Percentiles rank a stretch among this genome's conserved stretches.
Conservation (phyloP, 306 rosid species). For the Biancaea sappan region DNA sequence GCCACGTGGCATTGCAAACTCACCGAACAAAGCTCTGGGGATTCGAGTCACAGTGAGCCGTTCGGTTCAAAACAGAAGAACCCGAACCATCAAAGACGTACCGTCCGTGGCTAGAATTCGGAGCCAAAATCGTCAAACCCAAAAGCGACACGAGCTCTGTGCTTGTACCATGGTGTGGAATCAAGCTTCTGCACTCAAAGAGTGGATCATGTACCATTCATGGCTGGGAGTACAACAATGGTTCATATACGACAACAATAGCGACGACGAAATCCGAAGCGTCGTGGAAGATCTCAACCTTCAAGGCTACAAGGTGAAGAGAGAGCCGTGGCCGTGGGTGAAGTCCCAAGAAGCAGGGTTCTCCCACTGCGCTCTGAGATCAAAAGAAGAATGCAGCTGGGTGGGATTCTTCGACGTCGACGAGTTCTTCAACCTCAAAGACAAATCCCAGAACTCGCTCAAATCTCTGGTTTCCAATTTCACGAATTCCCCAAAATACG, state of each 20-base stretch:
- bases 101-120: slow-evolving; percentile 70
- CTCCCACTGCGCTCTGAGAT: slow-evolving; percentile 85
- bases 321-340: slow-evolving; percentile 90
- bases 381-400: slow-evolving; percentile 89
- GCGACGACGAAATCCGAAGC: slow-evolving; percentile 74
- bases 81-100: slow-evolving; percentile 39
- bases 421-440: slow-evolving; percentile 83
- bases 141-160: slow-evolving; percentile 82
- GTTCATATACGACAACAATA: slow-evolving; percentile 95
- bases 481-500: slow-evolving; percentile 54
- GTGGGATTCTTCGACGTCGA: slow-evolving; percentile 95
- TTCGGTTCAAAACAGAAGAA: slow-evolving; percentile 34
- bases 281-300: slow-evolving; percentile 59
- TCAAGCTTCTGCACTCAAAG: slow-evolving; percentile 75
- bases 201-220: slow-evolving; percentile 91
- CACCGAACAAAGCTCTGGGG: slow-evolving; percentile 55
- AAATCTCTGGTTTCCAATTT: slow-evolving; percentile 54
- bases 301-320: slow-evolving; percentile 65
- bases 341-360: slow-evolving; percentile 98
- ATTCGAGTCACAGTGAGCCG: slow-evolving; percentile 63
- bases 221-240: slow-evolving; percentile 95
- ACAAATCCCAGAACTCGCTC: slow-evolving; percentile 47
- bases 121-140: too few relatives aligned
- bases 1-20: slow-evolving; percentile 53
- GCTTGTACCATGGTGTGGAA: slow-evolving; percentile 97